A percentile compares a stretch with the other conserved stretches of the same genome.
These are phyloP conservation scores for Fusarium sp. DNA, from an alignment of 2,329 filamentous ascomycete genomes.

Conservation along the genomic window DNA sequence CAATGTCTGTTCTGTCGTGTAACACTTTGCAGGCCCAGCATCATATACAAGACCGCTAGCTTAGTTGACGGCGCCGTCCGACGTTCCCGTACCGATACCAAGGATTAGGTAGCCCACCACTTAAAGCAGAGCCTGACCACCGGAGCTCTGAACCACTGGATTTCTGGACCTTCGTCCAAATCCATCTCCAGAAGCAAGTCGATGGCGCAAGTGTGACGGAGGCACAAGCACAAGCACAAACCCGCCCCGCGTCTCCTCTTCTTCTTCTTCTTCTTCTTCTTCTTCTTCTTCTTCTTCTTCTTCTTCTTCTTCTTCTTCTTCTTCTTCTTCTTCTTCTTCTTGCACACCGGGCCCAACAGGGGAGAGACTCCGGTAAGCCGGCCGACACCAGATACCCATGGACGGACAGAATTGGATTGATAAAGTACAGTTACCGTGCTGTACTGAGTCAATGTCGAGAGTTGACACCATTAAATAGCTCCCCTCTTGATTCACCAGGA, in stretches of 20 bases:
- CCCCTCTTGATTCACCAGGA: slow-evolving; percentile 8
- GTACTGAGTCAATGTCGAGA: background rate
- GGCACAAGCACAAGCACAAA: slow-evolving; percentile 2
- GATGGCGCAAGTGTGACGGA: slow-evolving; percentile 36
- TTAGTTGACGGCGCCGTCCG: slow-evolving; percentile 22
- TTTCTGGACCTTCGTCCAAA: slow-evolving; percentile 12
- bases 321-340: too few species aligned
- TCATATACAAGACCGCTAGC: slow-evolving; percentile 13
- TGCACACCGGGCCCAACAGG: background rate
- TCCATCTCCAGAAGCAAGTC: slow-evolving; percentile 13
- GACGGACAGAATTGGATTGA: background rate
- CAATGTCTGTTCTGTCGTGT: background rate
- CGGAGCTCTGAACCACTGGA: slow-evolving; percentile 4
- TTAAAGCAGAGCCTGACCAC: background rate
- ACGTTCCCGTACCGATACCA: slow-evolving; percentile 19
- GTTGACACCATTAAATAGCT: background rate
- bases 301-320: too few species aligned
- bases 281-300: too few species aligned
- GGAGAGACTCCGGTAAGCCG: slow-evolving; percentile 8
- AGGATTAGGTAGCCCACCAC: slow-evolving; percentile 8
- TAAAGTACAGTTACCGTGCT: too few species aligned
- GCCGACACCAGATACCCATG: background rate
- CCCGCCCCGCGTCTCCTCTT: background rate
- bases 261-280: too few species aligned
- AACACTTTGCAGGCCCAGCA: background rate